These are phyloP conservation scores for Kwoniella europaea DNA, from an alignment of 768 basidiomycete species.

Conservation along the genomic window DNA sequence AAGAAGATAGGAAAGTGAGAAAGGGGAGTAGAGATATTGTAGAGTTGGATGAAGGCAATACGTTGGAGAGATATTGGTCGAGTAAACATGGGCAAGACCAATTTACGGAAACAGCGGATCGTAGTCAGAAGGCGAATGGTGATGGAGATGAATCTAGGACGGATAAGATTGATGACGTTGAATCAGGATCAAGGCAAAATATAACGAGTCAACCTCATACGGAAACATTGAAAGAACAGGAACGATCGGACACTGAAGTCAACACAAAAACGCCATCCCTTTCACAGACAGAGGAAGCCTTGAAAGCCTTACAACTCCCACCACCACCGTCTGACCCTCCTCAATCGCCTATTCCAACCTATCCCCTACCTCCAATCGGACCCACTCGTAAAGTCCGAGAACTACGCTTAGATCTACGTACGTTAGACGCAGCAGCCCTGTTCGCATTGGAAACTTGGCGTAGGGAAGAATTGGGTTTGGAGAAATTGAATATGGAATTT, in stretches of 20 bases:
- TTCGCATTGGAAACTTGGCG: conserved; percentile 46
- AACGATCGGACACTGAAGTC: too few species aligned
- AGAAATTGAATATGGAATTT: conserved; percentile 38
- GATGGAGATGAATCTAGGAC: too few species aligned
- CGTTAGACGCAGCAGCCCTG: conserved; percentile 44
- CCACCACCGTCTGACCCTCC: conserved; percentile 1
- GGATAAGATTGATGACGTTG: too few species aligned
- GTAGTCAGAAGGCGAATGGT: neutral
- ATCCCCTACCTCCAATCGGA: conserved; percentile 33
- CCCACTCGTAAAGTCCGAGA: conserved; percentile 42
- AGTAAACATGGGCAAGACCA: neutral
- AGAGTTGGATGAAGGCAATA: conserved; percentile 7
- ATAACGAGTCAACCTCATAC: neutral
- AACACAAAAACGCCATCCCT: neutral
- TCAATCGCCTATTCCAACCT: conserved; percentile 20
- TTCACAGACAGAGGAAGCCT: neutral
- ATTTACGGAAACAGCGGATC: neutral
- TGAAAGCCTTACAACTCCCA: conserved; percentile 3
- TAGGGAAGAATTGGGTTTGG: conserved; percentile 33
- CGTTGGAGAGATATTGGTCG: neutral
- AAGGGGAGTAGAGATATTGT: conserved; percentile 12
- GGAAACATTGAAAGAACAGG: neutral
- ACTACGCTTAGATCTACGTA: conserved; percentile 43
- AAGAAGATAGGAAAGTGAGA: conserved; percentile 1
- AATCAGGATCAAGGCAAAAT: neutral